Conservation (phyloP, 225 moss, liverwort and hornwort genomes). For the Marchantia polymorpha region DNA sequence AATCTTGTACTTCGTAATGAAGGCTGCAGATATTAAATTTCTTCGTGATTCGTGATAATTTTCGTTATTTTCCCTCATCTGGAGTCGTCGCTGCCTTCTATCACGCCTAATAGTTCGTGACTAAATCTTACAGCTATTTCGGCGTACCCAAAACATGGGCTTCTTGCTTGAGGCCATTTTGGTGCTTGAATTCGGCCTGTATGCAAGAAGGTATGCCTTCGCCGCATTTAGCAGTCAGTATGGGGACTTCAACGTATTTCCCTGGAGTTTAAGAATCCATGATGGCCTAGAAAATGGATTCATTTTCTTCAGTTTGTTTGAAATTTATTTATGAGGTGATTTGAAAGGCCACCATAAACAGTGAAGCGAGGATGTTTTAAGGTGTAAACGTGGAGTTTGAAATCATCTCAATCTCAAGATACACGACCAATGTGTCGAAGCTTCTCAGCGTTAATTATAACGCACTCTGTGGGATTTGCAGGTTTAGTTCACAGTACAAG, state of each 20-base stretch:
- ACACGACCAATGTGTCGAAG: neutral
- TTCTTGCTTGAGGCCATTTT: conserved; percentile 88
- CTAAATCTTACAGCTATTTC: conserved; percentile 53
- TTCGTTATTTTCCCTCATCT: too few species aligned
- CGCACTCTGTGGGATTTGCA: conserved; percentile 29
- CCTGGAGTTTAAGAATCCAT: too few species aligned
- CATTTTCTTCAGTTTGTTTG: neutral
- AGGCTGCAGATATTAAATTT: neutral
- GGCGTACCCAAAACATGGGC: conserved; percentile 70
- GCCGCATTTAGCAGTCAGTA: neutral
- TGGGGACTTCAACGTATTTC: neutral
- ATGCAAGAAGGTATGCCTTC: conserved; percentile 66
- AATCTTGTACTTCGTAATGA: neutral
- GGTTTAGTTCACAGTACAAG: conserved; percentile 90
- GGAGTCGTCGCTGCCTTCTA: neutral
- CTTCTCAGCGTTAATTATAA: neutral
- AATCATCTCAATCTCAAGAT: neutral
- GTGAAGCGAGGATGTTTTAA: too few species aligned
- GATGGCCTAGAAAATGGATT: neutral
- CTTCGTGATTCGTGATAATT: neutral
- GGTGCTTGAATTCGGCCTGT: conserved; percentile 82
- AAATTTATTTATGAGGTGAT: neutral
- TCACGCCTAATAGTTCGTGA: neutral
- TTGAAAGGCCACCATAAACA: too few species aligned
- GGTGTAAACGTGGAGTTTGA: neutral